Percentiles rank a stretch among this genome's conserved stretches.
Conservation (phyloP, 768 basidiomycete genomes). For the Kwoniella heveanensis region DNA sequence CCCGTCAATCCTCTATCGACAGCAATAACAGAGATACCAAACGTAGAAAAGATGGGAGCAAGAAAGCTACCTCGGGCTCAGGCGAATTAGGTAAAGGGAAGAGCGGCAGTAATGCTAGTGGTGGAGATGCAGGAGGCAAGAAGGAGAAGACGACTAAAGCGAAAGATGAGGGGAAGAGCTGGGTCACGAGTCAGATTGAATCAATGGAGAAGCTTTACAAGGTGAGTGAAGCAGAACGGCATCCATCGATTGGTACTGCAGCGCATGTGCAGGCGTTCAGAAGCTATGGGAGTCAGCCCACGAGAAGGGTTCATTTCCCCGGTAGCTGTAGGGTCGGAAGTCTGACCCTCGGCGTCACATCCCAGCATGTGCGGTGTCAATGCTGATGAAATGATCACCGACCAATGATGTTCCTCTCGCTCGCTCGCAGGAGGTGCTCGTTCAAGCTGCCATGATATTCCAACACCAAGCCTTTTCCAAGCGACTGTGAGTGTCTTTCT, state of each 20-base stretch:
- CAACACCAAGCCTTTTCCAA: constrained; percentile 26
- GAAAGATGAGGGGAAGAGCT: not conserved
- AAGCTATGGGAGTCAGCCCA: no score
- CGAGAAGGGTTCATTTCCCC: no score
- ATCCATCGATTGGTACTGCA: no score
- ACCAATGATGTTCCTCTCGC: no score
- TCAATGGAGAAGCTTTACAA: constrained; percentile 28
- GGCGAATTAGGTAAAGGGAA: not conserved
- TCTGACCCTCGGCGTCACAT: no score
- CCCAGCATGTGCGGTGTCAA: no score
- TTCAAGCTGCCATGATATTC: constrained; percentile 24
- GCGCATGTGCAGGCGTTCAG: no score
- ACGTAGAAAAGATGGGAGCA: constrained; percentile 5
- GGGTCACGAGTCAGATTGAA: constrained; percentile 8
- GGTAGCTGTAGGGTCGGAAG: no score
- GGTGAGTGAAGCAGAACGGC: constrained; percentile 1
- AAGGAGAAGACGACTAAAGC: not conserved
- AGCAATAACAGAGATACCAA: constrained; percentile 14
- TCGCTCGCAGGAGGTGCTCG: constrained; percentile 14
- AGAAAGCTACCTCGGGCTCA: not conserved
- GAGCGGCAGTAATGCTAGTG: not conserved
- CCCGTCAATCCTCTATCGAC: constrained; percentile 9
- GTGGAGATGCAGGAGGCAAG: not conserved
- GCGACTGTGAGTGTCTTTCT: constrained; percentile 17
- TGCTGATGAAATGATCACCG: no score